Conservation (phyloP, 1,284 basidiomycete species). For the Cryptococcus floricola region DNA sequence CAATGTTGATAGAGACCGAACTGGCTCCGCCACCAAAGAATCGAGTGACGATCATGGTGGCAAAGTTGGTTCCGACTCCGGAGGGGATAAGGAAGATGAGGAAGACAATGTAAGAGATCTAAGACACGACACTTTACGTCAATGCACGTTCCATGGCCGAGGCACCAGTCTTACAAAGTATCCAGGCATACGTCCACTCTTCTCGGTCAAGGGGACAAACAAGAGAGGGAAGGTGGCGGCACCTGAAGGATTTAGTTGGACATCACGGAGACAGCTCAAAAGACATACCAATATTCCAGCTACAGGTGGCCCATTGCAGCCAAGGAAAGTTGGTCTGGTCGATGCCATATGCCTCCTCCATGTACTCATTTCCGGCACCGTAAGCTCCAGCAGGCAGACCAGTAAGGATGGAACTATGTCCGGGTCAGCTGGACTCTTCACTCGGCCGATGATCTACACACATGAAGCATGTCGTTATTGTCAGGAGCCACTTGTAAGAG, state of each 20-base stretch:
- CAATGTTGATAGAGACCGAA: conserved; percentile 12
- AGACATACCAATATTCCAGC: conserved; percentile 13
- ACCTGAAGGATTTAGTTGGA: background rate
- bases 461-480: conserved; percentile 15
- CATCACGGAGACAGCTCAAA: background rate
- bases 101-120: conserved; percentile 16
- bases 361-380: conserved; percentile 9
- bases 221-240: conserved; percentile 8
- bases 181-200: conserved; percentile 13
- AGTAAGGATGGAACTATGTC: conserved; percentile 10
- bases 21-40: conserved; percentile 14
- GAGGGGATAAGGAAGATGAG: conserved; percentile 12
- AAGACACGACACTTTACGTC: background rate
- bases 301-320: conserved; percentile 10
- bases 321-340: conserved; percentile 8
- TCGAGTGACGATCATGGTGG: conserved; percentile 10
- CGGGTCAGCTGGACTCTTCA: background rate
- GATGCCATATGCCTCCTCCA: conserved; percentile 11
- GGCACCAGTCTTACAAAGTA: conserved; percentile 10
- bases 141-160: background rate
- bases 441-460: background rate
- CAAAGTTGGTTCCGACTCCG: conserved; percentile 9
- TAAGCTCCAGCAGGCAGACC: conserved; percentile 15
- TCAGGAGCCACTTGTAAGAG: conserved; percentile 10
- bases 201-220: conserved; percentile 15